Evolutionary conservation across 495 filamentous ascomycete genomes (phyloP).

Genomic region (Aspergillus cristatus): DNA sequence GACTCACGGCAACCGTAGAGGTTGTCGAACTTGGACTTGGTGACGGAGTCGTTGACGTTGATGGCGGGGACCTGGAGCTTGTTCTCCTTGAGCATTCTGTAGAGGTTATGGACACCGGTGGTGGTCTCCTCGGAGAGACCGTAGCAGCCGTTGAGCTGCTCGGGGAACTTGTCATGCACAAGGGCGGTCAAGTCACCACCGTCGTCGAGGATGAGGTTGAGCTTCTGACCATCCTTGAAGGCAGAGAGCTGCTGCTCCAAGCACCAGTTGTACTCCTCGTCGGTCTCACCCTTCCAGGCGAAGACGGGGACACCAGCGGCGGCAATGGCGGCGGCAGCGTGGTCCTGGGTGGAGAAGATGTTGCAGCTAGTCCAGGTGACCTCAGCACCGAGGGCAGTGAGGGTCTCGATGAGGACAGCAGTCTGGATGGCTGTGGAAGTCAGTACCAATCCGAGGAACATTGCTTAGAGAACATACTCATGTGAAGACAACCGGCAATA

Average conservation of each 20-base stretch:
- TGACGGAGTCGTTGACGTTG: slow-evolving; percentile 99
- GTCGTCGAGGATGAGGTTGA: slow-evolving; percentile 98
- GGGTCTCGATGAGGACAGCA: slow-evolving; percentile 96
- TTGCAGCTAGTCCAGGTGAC: slow-evolving; percentile 96
- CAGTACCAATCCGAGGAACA: slow-evolving; percentile 7
- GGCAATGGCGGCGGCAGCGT: slow-evolving; percentile 94
- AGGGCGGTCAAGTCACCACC: slow-evolving; percentile 95
- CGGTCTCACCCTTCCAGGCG: slow-evolving; percentile 99
- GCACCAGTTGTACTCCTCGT: slow-evolving; percentile 99
- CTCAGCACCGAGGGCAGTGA: slow-evolving; percentile 87
- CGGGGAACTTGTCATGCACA: slow-evolving; percentile 95
- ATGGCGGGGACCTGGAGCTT: slow-evolving; percentile 89
- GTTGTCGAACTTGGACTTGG: slow-evolving; percentile 99
- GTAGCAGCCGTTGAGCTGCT: slow-evolving; percentile 94
- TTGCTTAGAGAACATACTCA: slow-evolving; percentile 53
- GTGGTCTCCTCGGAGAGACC: slow-evolving; percentile 99
- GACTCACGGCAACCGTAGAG: slow-evolving; percentile 99
- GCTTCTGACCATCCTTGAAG: slow-evolving; percentile 92
- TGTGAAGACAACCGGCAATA: slow-evolving; percentile 97
- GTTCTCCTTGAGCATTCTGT: slow-evolving; percentile 90
- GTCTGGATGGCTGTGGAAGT: slow-evolving; percentile 77
- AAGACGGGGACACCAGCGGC: slow-evolving; percentile 92
- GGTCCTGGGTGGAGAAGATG: slow-evolving; percentile 99
- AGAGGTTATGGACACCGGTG: slow-evolving; percentile 98
- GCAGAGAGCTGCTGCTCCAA: slow-evolving; percentile 94